Base-by-base conservation (phyloP, 164 flowering plant genomes). In the Magnolia kwangsiensis region DNA sequence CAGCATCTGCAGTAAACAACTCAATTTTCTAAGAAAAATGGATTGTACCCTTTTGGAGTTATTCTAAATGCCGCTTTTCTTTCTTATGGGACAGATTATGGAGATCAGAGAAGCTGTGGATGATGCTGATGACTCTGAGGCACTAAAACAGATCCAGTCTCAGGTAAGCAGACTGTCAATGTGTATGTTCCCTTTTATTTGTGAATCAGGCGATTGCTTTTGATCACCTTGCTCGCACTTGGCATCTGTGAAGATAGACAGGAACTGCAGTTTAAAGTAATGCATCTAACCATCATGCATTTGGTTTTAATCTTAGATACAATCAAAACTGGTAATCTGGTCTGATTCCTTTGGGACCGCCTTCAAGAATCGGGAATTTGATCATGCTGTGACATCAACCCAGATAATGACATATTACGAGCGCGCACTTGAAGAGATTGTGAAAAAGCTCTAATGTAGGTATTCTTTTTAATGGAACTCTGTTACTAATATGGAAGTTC, bases 41-140 rank as follows among this genome's bases (percentile, higher is more conserved):
- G 45, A 37, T 37, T 37, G 45, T 3, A 7, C 45, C 45, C 45
- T 37, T 4, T 37, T 37, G 45, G 45, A 37, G 45, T 37, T 3
- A 37, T 37, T 37, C 13, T 55, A 55, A 10, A 10, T 55, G 61
- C 13, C 3, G 2, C 18, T 55, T 55, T 55, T 10, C 3, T 55
- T 50, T 19, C 64, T 61, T 51, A 21, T 76, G 49, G 55, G 80
- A 80, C 86, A 93, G 98, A 87, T 93, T 24, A 78, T 95, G 92
- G 98, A 95, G 82, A 84, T 95, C 70, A 89, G 97, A 83, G 97
- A 93, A 87, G 92, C 91, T 77, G 94, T 93, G 69, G 97, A 90
- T 72, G 98, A 93, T 78, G 97, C 97, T 65, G 67, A 76, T 24
- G 88, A 85, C 73, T 72, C 87, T 23, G 83, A 86, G 80, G 79